Evolutionary conservation across 164 flowering plant species (phyloP), one percentile per base, ranked within the genome.

Genomic region (Stephania japonica): DNA sequence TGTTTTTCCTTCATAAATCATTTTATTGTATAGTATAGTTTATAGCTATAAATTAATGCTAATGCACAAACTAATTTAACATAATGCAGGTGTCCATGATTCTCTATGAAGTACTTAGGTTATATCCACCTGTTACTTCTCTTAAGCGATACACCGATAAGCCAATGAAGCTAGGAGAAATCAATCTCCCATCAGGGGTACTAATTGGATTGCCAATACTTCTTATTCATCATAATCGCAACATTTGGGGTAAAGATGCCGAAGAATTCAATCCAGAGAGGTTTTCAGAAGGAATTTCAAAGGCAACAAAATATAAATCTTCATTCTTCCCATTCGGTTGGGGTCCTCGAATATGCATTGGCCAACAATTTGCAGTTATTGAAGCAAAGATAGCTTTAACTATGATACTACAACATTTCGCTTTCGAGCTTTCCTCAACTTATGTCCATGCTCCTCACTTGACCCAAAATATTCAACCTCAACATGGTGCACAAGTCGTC

Each of bases 291-390:
- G 62, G 62, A 56, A n/a, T 56, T 56, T 11, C 62, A 56, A 56
- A 56, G 62, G 62, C 62, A 19, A 14, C 62, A 56, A 56, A 56
- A n/a, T 16, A 56, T 56, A 19, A 56, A 56, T 19, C 19, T n/a
- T 11, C 62, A 19, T 56, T 56, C 62, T 16, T 56, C n/a, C 62
- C 62, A 16, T 56, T 56, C 16, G 62, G 62, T 56, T 56, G 62
- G 62, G 62, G 62, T 56, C 62, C 62, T 56, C 62, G 62, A 19
- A 56, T n/a, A 56, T 56, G 62, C 62, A 56, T 56, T 56, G 62
- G 62, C 18, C 62, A 56, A 56, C 18, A 56, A 19, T 56, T 56
- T 56, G 62, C 62, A 16, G 16, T 56, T 19, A 56, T 56, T 2
- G 62, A 56, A 56, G 62, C 62, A 56, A 56, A 56, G 16, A 56